Percentiles rank a stretch among this genome's conserved stretches.
Evolutionary conservation across 352 stramenopile species (phyloP).

Genomic region (Phytophthora pisi): DNA sequence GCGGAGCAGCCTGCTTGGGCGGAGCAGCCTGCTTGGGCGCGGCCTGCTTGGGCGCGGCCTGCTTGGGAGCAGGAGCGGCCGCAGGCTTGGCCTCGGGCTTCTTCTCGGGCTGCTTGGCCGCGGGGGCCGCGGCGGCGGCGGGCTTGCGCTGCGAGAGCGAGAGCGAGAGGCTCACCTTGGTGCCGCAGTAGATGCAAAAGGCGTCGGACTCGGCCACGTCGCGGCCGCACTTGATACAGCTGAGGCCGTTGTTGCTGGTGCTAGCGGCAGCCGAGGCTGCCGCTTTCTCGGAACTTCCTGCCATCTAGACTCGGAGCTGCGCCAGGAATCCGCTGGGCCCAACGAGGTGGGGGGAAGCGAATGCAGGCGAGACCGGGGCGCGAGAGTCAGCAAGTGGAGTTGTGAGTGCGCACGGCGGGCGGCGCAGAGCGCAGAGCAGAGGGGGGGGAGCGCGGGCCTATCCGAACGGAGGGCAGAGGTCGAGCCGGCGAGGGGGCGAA

Average conservation of each 20-base stretch:
- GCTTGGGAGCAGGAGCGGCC: slow-evolving; percentile 13
- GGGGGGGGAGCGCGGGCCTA: not conserved
- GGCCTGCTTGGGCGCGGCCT: slow-evolving; percentile 14
- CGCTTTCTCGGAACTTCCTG: slow-evolving; percentile 71
- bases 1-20: slow-evolving; percentile 12
- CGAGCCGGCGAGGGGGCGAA: slow-evolving; percentile 18
- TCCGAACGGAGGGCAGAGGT: slow-evolving; percentile 20
- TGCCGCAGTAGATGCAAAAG: slow-evolving; percentile 90
- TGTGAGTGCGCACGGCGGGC: slow-evolving; percentile 33
- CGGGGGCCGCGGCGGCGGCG: not conserved
- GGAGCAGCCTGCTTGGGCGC: slow-evolving; percentile 14
- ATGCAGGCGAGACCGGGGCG: slow-evolving; percentile 36
- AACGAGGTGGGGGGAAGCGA: not conserved
- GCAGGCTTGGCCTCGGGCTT: slow-evolving; percentile 13
- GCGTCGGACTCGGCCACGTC: slow-evolving; percentile 75
- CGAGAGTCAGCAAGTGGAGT: slow-evolving; percentile 55
- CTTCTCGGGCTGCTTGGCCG: slow-evolving; percentile 30
- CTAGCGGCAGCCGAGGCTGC: slow-evolving; percentile 35
- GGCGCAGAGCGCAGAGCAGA: not conserved
- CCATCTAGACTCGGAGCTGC: slow-evolving; percentile 46
- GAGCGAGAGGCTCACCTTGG: slow-evolving; percentile 71
- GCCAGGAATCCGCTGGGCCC: slow-evolving; percentile 11
- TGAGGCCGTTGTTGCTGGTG: slow-evolving; percentile 54
- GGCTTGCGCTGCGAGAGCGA: slow-evolving; percentile 39
- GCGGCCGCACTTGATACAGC: slow-evolving; percentile 78